Conservation (phyloP, 1,284 basidiomycete species). For the Sporisorium exsertum region DNA sequence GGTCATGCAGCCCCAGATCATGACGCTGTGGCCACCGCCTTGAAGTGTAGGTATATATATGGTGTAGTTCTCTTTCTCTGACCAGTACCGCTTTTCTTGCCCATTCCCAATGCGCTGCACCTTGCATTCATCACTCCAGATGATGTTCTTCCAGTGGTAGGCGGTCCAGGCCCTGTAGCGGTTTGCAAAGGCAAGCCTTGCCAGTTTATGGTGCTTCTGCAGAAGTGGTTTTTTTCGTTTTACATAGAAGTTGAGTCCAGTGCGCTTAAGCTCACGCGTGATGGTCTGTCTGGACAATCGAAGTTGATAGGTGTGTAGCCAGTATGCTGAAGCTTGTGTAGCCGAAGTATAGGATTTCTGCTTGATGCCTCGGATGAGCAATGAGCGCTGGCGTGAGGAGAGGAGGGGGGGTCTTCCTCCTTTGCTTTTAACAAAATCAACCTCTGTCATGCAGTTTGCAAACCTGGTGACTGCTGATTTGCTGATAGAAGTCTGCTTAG, state of each 20-base stretch:
- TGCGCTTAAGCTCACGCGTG: background rate
- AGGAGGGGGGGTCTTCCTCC: background rate
- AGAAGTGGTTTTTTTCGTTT: background rate
- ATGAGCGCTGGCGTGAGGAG: background rate
- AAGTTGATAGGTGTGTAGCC: background rate
- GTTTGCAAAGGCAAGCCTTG: background rate
- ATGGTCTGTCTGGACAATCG: constrained; percentile 3
- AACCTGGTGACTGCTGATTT: background rate
- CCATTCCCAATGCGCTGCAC: constrained; percentile 4
- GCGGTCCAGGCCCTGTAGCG: constrained; percentile 6
- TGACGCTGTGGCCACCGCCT: background rate
- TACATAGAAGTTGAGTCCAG: background rate
- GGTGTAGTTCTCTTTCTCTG: background rate
- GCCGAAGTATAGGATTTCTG: background rate
- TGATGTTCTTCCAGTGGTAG: constrained; percentile 13
- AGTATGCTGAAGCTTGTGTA: constrained; percentile 4
- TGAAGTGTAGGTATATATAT: too few species aligned
- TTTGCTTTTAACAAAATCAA: background rate
- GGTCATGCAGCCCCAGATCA: constrained; percentile 20
- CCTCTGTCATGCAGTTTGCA: background rate
- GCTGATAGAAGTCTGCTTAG: background rate
- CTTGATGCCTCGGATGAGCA: background rate
- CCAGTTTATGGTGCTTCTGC: background rate
- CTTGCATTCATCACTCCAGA: constrained; percentile 22
- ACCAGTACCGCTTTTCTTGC: background rate